A percentile compares a stretch with the other conserved stretches of the same genome.
Evolutionary conservation across 257 asterid species (phyloP).

Genomic region (Rauvolfia tetraphylla): DNA sequence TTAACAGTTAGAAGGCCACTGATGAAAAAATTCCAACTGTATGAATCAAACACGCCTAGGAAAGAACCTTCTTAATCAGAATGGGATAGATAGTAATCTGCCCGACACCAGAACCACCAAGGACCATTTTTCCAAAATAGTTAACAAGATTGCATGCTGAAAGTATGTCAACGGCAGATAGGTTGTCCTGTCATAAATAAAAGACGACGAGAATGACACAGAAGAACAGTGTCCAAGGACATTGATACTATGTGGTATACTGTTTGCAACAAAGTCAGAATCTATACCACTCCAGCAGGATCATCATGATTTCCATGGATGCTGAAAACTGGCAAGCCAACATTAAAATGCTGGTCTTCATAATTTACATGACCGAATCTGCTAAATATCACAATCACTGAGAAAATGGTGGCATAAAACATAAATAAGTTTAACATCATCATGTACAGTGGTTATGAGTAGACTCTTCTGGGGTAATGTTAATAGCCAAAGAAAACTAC

Average conservation of each 20-base stretch:
- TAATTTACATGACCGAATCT: conserved; percentile 98
- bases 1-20: conserved; percentile 17
- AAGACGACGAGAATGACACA: conserved; percentile 23
- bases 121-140: conserved; percentile 93
- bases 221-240: conserved; percentile 19
- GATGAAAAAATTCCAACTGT: conserved; percentile 1
- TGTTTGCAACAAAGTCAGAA: background rate
- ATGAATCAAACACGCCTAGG: conserved; percentile 11
- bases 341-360: conserved; percentile 99
- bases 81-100: conserved; percentile 87
- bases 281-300: conserved; percentile 99
- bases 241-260: background rate
- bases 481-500: background rate
- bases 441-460: background rate
- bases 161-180: conserved; percentile 97
- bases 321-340: conserved; percentile 98
- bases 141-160: conserved; percentile 98
- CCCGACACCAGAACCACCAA: conserved; percentile 98
- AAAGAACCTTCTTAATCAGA: conserved; percentile 76
- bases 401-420: conserved; percentile 5
- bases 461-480: background rate
- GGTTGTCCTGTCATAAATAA: conserved; percentile 78
- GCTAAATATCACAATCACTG: conserved; percentile 20
- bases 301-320: conserved; percentile 99
- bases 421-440: background rate